Evolutionary conservation across 306 rosid genomes (phyloP), one percentile per base, ranked within the genome.

Genomic region (Bauhinia variegata): DNA sequence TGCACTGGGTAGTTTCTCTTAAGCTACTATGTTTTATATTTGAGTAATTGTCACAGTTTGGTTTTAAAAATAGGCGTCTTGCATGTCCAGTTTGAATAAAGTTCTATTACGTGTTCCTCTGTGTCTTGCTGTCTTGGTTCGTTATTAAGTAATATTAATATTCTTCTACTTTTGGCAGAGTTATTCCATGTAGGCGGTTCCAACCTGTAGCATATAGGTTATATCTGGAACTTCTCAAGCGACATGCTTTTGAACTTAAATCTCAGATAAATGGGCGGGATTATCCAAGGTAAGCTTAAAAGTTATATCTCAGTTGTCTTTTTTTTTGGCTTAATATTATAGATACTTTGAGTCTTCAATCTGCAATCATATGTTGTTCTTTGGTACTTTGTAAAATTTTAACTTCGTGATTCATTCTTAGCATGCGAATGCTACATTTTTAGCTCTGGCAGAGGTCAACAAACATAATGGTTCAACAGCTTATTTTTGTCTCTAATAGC

Each of bases 201-300:
- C 95, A 85, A 73, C 97, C 97, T 23, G 92, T 74, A 12, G 96
- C 97, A 2, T 90, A 88, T 70, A 83, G 99, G 70, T 85, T 90
- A 50, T 93, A 90, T 55, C 66, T 93, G 82, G 99, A 93, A 68
- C 91, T 93, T 18, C 79, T 90, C 65, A 87, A 76, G 74, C 86
- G 87, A 63, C 91, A 90, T 73, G 85, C 83, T 51, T 93, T 88
- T 74, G 60, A 79, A n/a, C 86, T 93, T 54, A 86, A 89, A 70
- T 78, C 83, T 75, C 92, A 80, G 85, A 85, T 85, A 30, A 81
- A 73, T 14, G 85, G 83, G 36, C 92, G 85, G 7, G 81, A 85
- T 60, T 86, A 82, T 80, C 77, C 63, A 63, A 78, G 67, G 99
- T 90, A 65, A 88, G 96, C 46, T 71, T 54, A 5, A 41, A 14